Evolutionary conservation across 768 basidiomycete genomes (phyloP).

Genomic region (Mycena indigotica): DNA sequence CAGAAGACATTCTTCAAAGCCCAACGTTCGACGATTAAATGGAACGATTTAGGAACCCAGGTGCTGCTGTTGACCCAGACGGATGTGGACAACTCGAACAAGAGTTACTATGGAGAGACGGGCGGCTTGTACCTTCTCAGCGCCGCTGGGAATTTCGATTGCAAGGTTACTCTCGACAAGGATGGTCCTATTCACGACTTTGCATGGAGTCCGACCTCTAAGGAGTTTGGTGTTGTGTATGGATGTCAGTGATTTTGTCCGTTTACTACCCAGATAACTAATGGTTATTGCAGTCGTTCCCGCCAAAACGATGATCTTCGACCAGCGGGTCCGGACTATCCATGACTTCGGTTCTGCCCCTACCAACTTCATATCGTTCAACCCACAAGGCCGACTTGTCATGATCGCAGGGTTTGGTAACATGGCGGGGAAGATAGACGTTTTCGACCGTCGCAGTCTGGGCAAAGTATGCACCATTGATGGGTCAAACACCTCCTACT

Average conservation of each 20-base stretch:
- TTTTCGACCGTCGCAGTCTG: slow-evolving; percentile 87
- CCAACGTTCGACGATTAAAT: slow-evolving; percentile 90
- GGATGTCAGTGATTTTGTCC: slow-evolving; percentile 69
- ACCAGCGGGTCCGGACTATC: slow-evolving; percentile 82
- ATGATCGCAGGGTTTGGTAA: slow-evolving; percentile 96
- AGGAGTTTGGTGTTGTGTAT: slow-evolving; percentile 95
- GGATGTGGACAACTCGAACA: slow-evolving; percentile 95
- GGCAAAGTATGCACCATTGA: slow-evolving; percentile 79
- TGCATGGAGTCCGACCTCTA: slow-evolving; percentile 92
- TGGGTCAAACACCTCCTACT: slow-evolving; percentile 90
- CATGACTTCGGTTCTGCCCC: slow-evolving; percentile 92
- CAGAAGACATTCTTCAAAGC: slow-evolving; percentile 96
- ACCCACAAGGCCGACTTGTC: slow-evolving; percentile 88
- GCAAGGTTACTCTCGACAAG: slow-evolving; percentile 85
- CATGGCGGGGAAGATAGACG: slow-evolving; percentile 89
- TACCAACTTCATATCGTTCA: slow-evolving; percentile 92
- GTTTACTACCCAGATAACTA: slow-evolving; percentile 3
- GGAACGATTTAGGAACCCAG: slow-evolving; percentile 93
- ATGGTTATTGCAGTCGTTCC: slow-evolving; percentile 74
- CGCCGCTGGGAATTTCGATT: slow-evolving; percentile 92
- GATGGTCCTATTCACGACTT: slow-evolving; percentile 98
- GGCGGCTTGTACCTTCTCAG: slow-evolving; percentile 91
- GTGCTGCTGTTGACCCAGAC: slow-evolving; percentile 91
- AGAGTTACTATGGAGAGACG: slow-evolving; percentile 98
- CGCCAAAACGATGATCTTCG: slow-evolving; percentile 89